Conservation (phyloP, 1,139 yeast genomes). For the Candida sojae region DNA sequence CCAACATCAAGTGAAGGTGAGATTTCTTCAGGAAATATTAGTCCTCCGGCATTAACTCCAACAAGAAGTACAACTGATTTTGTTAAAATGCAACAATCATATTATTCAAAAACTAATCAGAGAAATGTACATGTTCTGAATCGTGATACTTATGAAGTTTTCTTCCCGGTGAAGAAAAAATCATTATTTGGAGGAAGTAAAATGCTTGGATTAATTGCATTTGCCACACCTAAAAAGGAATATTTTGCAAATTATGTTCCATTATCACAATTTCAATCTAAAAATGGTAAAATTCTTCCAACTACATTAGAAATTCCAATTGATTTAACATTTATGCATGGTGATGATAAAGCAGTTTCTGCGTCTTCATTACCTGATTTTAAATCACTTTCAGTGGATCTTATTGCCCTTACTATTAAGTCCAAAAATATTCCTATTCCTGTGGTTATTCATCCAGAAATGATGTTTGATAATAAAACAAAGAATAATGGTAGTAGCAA, state of each 20-base stretch:
- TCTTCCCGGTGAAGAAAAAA: conserved; percentile 34
- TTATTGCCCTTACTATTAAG: conserved; percentile 32
- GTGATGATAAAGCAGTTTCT: conserved; percentile 17
- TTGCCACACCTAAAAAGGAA: conserved; percentile 33
- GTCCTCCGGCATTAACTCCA: conserved; percentile 13
- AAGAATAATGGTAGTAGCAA: conserved; percentile 15
- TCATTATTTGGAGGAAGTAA: conserved; percentile 33
- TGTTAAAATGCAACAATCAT: conserved; percentile 34
- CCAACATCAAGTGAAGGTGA: not conserved
- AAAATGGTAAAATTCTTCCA: conserved; percentile 9
- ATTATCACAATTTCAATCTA: conserved; percentile 7
- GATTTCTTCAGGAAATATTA: not conserved
- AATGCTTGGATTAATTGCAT: conserved; percentile 33
- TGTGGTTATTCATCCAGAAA: conserved; percentile 35
- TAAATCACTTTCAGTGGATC: conserved; percentile 30
- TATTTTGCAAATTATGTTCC: conserved; percentile 27
- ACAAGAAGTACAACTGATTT: conserved; percentile 25
- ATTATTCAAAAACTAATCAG: conserved; percentile 22
- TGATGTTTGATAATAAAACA: conserved; percentile 36
- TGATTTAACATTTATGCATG: conserved; percentile 25
- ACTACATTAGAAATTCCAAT: conserved; percentile 27
- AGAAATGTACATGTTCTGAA: conserved; percentile 7
- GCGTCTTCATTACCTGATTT: conserved; percentile 28
- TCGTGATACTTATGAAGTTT: conserved; percentile 28
- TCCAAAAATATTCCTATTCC: conserved; percentile 39